phyloP scores from a whole-genome alignment of 176 grass and related monocot species.

The Echinochloa phyllopogon region DNA sequence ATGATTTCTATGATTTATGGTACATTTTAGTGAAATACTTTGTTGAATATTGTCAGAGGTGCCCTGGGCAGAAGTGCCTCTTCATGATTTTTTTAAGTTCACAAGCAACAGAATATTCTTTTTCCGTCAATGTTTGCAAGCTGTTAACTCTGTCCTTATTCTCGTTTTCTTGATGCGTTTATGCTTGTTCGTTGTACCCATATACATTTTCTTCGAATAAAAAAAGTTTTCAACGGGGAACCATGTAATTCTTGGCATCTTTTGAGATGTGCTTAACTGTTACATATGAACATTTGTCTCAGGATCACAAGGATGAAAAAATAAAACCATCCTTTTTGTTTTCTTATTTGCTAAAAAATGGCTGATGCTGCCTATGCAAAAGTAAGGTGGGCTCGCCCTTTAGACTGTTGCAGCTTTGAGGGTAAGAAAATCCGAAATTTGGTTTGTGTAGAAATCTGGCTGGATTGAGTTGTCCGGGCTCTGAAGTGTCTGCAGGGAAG shows the following conservation, averaged over 20 bases:
- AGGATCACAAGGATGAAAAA: constrained; percentile 18
- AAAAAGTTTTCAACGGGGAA: background rate
- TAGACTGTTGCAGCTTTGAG: constrained; percentile 84
- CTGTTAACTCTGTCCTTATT: background rate
- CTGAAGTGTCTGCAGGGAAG: constrained; percentile 81
- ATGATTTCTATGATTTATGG: background rate
- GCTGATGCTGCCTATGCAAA: constrained; percentile 29
- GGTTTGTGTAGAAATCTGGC: constrained; percentile 92
- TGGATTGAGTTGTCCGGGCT: constrained; percentile 85
- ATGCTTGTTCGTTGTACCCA: background rate
- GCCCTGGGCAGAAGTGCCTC: background rate
- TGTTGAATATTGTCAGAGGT: background rate
- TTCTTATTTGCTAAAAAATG: constrained; percentile 36
- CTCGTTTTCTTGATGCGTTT: background rate
- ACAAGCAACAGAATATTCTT: background rate
- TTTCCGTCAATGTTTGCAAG: constrained; percentile 20
- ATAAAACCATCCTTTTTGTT: constrained; percentile 24
- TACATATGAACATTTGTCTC: constrained; percentile 34
- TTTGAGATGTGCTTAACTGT: constrained; percentile 21
- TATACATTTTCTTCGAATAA: background rate
- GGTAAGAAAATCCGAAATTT: constrained; percentile 84
- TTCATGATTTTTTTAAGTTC: constrained; percentile 1
- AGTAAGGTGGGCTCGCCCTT: constrained; percentile 35
- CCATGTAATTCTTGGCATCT: background rate
- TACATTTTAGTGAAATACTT: background rate